Base-by-base conservation (phyloP, 2,329 filamentous ascomycete species). In the Ploettnerulaceae sp. region DNA sequence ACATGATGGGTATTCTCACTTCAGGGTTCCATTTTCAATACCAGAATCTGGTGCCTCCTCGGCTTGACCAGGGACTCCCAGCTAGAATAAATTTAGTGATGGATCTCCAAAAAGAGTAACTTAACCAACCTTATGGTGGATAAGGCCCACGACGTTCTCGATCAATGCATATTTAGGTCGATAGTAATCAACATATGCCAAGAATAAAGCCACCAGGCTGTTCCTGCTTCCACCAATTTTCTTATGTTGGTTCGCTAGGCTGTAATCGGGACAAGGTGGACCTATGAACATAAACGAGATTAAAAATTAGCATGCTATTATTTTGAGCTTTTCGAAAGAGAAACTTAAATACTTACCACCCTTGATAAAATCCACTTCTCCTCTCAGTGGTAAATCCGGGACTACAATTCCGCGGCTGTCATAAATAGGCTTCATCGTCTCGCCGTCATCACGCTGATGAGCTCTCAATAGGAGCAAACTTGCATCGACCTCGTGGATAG, bases 161-260 rank as follows among this genome's bases (percentile, higher is more conserved):
- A 61, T 25, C 1, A 59, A 45, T 21, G 55, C 53, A 24, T 61
- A 59, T 17, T 49, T 50, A 1, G 58, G 58, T 14, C 43, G 37
- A 29, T 60, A 60, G 17, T 54, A 54, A 24, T 60, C 55, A 1
- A 57, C 47, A 20, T 47, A 60, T 1, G 49, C 50, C 0, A 61
- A 32, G 12, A 45, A 53, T 8, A 54, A 40, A 3, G 49, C 50
- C 2, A 60, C 34, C 3, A 59, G 34, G 6, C 46, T 51, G 25
- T 59, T 61, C 17, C 47, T 55, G 15, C 47, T 41, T n/a, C 55
- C 56, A 14, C 51, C 44, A 1, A 32, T 31, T 15, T 47, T 50
- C 7, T 31, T 41, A 3, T 7, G 17, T n/a, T 47, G 33, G 20
- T 59, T 58, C 5, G 36, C n/a, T 4, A 22, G 17, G 2, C 45